Conservation (phyloP, 129 eudicot species). For the Dittrichia graveolens region DNA sequence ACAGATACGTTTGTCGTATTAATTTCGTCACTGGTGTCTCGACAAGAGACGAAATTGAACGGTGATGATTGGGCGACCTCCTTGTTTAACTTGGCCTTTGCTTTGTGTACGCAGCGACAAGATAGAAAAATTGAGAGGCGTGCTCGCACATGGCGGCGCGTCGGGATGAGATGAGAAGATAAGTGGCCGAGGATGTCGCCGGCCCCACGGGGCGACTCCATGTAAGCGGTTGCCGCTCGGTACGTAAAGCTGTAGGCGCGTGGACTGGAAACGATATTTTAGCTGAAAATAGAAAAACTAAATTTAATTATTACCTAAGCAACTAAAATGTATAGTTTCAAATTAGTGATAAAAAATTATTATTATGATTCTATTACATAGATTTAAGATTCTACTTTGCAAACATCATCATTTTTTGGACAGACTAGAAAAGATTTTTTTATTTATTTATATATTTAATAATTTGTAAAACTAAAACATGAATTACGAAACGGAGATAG, state of each 20-base stretch:
- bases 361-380: not conserved
- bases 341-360: not conserved
- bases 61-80: conserved; percentile 28
- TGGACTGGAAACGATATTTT: not conserved
- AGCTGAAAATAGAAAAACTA: not conserved
- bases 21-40: conserved; percentile 11
- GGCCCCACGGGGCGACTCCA: conserved; percentile 1
- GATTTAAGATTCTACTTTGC: not conserved
- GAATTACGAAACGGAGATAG: too few relatives aligned
- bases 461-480: too few relatives aligned
- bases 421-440: too few relatives aligned
- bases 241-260: conserved; percentile 22
- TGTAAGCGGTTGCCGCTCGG: conserved; percentile 1
- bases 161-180: not conserved
- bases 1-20: conserved; percentile 23
- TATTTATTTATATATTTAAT: too few relatives aligned
- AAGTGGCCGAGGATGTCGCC: conserved; percentile 24
- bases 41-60: conserved; percentile 19
- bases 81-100: conserved; percentile 40
- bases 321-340: conserved; percentile 4
- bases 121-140: not conserved
- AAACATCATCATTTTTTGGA: too few relatives aligned
- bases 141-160: conserved; percentile 29
- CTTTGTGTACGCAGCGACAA: conserved; percentile 32
- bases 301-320: not conserved